phyloP scores from a whole-genome alignment of 768 basidiomycete genomes.

The Jaapia argillacea region DNA sequence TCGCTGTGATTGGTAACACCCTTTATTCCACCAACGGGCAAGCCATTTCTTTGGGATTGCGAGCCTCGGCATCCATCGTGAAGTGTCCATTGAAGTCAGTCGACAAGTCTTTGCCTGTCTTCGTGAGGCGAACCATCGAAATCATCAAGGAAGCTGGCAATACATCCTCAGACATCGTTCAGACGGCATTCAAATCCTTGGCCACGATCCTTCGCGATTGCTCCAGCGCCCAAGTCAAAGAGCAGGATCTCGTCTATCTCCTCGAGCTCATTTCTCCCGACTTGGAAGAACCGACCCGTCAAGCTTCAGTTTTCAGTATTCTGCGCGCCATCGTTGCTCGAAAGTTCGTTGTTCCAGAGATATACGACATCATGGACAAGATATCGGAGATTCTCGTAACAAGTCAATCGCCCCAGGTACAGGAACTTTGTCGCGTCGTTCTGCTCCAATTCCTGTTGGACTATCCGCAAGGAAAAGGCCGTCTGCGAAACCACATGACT shows the following conservation, averaged over 20 bases:
- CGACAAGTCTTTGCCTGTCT: conserved; percentile 67
- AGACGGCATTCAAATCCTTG: conserved; percentile 80
- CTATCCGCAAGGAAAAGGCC: conserved; percentile 92
- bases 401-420: conserved; percentile 82
- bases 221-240: conserved; percentile 70
- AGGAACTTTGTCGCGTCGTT: conserved; percentile 83
- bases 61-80: conserved; percentile 69
- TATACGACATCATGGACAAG: conserved; percentile 94
- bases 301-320: conserved; percentile 79
- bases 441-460: conserved; percentile 92
- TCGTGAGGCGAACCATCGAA: conserved; percentile 74
- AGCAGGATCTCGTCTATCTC: conserved; percentile 80
- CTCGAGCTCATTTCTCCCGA: conserved; percentile 84
- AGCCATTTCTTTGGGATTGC: conserved; percentile 69
- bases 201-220: conserved; percentile 88
- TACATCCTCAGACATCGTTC: conserved; percentile 84
- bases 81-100: conserved; percentile 77
- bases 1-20: conserved; percentile 81
- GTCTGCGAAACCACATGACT: conserved; percentile 78
- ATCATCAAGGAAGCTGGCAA: conserved; percentile 77
- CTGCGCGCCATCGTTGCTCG: conserved; percentile 86
- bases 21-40: conserved; percentile 75
- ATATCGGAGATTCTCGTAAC: conserved; percentile 90
- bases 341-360: conserved; percentile 89
- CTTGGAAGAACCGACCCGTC: conserved; percentile 80